Base-by-base conservation (phyloP, 2,329 filamentous ascomycete genomes). In the Parafenestella ontariensis region DNA sequence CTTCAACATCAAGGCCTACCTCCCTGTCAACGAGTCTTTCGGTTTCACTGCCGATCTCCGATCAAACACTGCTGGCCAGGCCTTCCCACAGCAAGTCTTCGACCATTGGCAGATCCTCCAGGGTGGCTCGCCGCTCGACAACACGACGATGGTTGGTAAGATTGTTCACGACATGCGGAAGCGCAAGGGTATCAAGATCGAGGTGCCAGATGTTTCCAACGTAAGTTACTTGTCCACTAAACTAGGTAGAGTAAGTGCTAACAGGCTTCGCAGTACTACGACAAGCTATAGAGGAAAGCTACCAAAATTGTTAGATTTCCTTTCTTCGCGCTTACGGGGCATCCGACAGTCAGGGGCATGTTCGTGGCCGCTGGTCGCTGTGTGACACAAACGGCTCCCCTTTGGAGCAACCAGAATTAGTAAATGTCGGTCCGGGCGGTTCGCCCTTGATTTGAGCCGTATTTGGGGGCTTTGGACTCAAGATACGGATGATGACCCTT, bases 161-260 rank as follows among this genome's bases (percentile, higher is more conserved):
- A 85, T 97, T 73, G 92, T 98, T 72, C 83, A 85, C 78, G 87
- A 89, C 56, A 96, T 96, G 89, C 92, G 95, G 79, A 97, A 97
- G 89, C 91, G 94, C 83, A 99, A 99, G 92, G 95, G 94, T 92
- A 85, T 99, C 86, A 99, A 99, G 92, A 83, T 89, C 77, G 87
- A 92, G 75, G 90, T 97, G 78, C 94, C 95, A 73, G 91, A 89
- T 79, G 89, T 92, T 84, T 91, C 92, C 78, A 96, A 97, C 87
- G 92, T 95, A 87, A 92, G 91, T 90, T 37, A 8, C 21, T 7
- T 0, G 41, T 7, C 17, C 15, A 10, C 20, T 18, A 1, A 6
- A 34, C n/a, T n/a, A 39, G 5, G 5, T 2, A 24, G 29, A 2
- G 34, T 24, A 33, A 26, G 45, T 83, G 76, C 85, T 80, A 63